Evolutionary conservation across 2,329 filamentous ascomycete species (phyloP), one percentile per base, ranked within the genome.

Genomic region (Pestalotiopsis sp.): DNA sequence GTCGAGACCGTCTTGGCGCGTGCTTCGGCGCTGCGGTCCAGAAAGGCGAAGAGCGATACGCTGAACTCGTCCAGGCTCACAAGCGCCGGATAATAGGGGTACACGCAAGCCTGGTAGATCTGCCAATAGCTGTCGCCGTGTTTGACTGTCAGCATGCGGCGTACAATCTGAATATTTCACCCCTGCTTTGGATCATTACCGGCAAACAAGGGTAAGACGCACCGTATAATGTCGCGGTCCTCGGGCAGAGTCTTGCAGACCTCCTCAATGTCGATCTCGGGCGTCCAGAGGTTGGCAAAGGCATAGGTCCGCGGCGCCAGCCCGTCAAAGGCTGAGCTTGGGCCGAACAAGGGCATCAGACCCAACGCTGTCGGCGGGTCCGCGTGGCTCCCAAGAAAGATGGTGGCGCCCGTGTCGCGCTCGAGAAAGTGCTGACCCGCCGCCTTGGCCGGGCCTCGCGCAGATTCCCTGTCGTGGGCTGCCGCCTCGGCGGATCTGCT

Each of bases 81-180:
- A 64, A 64, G 61, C n/a, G 61, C 61, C 12, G 61, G 61, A 31
- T 64, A 64, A 64, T 64, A 64, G 25, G 61, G 61, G 40, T 64
- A 64, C 14, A 64, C 61, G 23, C 61, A 25, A 17, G 61, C 61
- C 25, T 64, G 61, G 13, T 64, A 64, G 38, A 64, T 49, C 49
- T 64, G 61, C 61, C 61, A 64, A 49, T 64, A 64, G 14, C 61
- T 64, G 7, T 49, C 4, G n/a, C 9, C 25, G 4, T 36, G 17
- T 40, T 45, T 64, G 5, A 14, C 41, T 41, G 36, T 49, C 60
- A 38, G 60, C n/a, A n/a, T 45, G 7, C 40, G n/a, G 14, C 36
- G 6, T 36, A 23, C 23, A 38, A 14, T 9, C 38, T 38, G 23
- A 36, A 36, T 2, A 38, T 23, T 40, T 45, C 4, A 3, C 7